A percentile compares a stretch with the other conserved stretches of the same genome.
Conservation (phyloP, 139 green algal genomes). For the Chlamydomonas sphaeroides region DNA sequence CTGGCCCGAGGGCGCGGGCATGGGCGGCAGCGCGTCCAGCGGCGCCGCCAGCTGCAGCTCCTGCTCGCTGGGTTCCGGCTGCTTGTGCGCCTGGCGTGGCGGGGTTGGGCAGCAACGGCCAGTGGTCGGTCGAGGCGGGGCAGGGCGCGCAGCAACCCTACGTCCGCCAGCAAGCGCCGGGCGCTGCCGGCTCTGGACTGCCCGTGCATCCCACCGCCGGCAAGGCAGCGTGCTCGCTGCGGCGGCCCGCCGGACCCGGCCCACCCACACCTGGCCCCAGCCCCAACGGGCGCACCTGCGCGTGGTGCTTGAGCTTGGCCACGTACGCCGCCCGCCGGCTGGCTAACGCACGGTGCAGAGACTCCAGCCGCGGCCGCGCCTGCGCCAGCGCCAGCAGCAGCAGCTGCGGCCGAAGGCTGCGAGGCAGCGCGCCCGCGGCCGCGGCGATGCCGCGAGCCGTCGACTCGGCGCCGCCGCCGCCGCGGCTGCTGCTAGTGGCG, state of each 20-base stretch:
- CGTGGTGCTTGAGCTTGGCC: slow-evolving; percentile 13
- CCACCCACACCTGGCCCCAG: too few relatives aligned
- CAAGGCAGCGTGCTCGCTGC: too few relatives aligned
- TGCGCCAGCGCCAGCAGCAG: slow-evolving; percentile 4
- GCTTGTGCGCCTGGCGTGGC: not conserved
- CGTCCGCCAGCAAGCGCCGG: too few relatives aligned
- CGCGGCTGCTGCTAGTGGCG: not conserved
- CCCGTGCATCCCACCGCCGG: too few relatives aligned
- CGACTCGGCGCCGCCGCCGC: not conserved
- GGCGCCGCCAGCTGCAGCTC: slow-evolving; percentile 23
- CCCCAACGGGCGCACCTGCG: not conserved
- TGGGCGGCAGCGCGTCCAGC: slow-evolving; percentile 7
- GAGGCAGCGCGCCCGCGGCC: not conserved
- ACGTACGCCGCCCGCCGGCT: not conserved
- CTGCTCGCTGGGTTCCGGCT: not conserved
- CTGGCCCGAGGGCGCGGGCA: not conserved
- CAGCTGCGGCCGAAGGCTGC: slow-evolving; percentile 27
- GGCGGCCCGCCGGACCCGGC: too few relatives aligned
- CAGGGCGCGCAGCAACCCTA: too few relatives aligned
- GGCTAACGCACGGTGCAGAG: not conserved
- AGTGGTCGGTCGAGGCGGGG: too few relatives aligned
- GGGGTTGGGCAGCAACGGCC: too few relatives aligned
- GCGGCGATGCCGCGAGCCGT: not conserved
- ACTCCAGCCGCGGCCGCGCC: slow-evolving; percentile 4
- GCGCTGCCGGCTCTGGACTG: too few relatives aligned